Evolutionary conservation across 2,329 filamentous ascomycete species (phyloP).

Genomic region (Allantophomopsis lycopodina): DNA sequence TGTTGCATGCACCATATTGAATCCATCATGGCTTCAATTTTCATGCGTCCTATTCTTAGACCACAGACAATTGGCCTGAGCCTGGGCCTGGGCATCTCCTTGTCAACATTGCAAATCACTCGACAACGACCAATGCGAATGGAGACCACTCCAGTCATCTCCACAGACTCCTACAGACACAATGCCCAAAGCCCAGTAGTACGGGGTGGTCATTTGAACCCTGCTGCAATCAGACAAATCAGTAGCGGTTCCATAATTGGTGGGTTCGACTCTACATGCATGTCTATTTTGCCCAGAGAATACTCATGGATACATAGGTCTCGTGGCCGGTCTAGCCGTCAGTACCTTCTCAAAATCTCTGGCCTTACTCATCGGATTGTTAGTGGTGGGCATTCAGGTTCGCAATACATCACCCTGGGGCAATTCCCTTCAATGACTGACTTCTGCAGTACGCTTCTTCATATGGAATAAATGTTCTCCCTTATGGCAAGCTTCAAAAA

Average conservation of each 20-base stretch:
- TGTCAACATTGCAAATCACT: conserved; percentile 17
- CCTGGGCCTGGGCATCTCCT: conserved; percentile 20
- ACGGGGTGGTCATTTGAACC: conserved; percentile 10
- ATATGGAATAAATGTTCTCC: conserved; percentile 31
- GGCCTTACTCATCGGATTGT: conserved; percentile 50
- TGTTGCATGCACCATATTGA: too few relatives aligned
- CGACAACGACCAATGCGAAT: conserved; percentile 18
- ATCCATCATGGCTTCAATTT: conserved; percentile 13
- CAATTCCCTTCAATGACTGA: neutral
- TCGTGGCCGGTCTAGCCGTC: conserved; percentile 49
- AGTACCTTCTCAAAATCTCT: conserved; percentile 59
- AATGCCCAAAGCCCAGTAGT: conserved; percentile 17
- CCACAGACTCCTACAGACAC: conserved; percentile 7
- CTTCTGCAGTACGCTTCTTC: conserved; percentile 29
- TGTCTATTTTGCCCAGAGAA: too few relatives aligned
- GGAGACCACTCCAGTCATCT: conserved; percentile 9
- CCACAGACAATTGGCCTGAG: conserved; percentile 15
- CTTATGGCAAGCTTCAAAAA: conserved; percentile 25
- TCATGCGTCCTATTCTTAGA: conserved; percentile 16
- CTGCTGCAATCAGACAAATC: conserved; percentile 15
- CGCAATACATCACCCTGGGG: conserved; percentile 14
- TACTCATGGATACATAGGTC: conserved; percentile 27
- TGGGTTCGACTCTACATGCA: conserved; percentile 5
- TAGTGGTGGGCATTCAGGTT: conserved; percentile 51
- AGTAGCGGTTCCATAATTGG: conserved; percentile 17